Percentiles rank a stretch among this genome's conserved stretches.
phyloP scores from a whole-genome alignment of 768 basidiomycete species.

The Mrakia gelida region DNA sequence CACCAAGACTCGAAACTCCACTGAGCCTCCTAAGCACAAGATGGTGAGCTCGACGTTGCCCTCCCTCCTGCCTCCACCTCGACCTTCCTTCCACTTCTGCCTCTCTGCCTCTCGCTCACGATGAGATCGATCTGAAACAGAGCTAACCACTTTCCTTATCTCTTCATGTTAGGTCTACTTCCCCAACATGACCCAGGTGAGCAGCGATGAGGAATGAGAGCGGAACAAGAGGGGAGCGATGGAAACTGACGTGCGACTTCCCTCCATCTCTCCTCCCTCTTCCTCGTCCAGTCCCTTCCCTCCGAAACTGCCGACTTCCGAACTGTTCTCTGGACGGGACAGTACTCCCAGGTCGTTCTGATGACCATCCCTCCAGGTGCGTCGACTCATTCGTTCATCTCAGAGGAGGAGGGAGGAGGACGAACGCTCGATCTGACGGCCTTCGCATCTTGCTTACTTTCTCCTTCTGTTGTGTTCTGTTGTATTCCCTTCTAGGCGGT shows the following conservation, averaged over 20 bases:
- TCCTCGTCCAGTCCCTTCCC: slow-evolving; percentile 36
- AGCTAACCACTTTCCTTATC: neutral
- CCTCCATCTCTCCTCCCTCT: neutral
- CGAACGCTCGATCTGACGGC: neutral
- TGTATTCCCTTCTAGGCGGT: slow-evolving; percentile 33
- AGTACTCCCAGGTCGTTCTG: slow-evolving; percentile 44
- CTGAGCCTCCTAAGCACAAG: slow-evolving; percentile 11
- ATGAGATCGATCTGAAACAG: neutral
- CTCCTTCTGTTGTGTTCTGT: no score
- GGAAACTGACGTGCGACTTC: neutral
- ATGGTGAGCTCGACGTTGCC: neutral
- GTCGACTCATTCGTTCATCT: neutral
- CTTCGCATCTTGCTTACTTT: neutral
- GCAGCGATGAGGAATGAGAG: neutral
- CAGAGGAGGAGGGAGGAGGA: no score
- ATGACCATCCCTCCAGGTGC: slow-evolving; percentile 46
- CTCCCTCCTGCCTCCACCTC: no score
- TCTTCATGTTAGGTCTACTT: neutral
- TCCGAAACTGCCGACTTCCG: slow-evolving; percentile 44
- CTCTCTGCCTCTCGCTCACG: neutral
- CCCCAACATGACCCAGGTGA: slow-evolving; percentile 16
- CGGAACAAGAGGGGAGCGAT: neutral
- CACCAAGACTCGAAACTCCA: neutral
- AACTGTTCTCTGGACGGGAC: slow-evolving; percentile 45
- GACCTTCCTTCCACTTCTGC: neutral